A percentile compares a stretch with the other conserved stretches of the same genome.
phyloP scores from a whole-genome alignment of 495 filamentous ascomycete genomes.

The Durotheca rogersii region DNA sequence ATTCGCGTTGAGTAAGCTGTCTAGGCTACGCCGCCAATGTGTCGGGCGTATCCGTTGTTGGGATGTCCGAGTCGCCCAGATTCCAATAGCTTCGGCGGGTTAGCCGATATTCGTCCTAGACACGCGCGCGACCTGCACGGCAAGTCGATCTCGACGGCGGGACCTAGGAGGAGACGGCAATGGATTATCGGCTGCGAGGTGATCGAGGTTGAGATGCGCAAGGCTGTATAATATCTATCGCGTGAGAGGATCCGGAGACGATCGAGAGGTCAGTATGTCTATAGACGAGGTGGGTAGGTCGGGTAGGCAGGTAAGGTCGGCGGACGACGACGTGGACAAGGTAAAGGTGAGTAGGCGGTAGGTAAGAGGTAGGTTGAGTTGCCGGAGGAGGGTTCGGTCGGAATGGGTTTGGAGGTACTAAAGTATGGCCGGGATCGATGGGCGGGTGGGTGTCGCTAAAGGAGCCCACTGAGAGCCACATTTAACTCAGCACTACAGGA shows the following conservation, averaged over 20 bases:
- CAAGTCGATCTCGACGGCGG: conserved; percentile 2
- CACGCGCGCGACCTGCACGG: conserved; percentile 3
- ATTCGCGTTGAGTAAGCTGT: conserved; percentile 5
- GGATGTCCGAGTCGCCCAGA: background rate
- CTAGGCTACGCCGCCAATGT: background rate
- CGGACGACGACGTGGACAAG: too few species aligned
- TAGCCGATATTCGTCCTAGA: conserved; percentile 6
- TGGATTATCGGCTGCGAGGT: background rate
- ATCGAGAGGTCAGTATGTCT: too few species aligned
- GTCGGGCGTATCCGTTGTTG: conserved; percentile 5
- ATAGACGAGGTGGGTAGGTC: too few species aligned
- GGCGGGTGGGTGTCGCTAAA: conserved; percentile 24
- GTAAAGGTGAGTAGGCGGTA: background rate
- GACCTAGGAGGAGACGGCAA: background rate
- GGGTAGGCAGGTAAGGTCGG: too few species aligned
- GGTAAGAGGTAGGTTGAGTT: conserved; percentile 9
- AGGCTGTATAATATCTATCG: conserved; percentile 10
- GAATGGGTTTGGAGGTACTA: conserved; percentile 24
- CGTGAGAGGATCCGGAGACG: conserved; percentile 19
- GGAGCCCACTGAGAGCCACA: background rate
- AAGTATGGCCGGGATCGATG: conserved; percentile 26
- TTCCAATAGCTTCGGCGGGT: conserved; percentile 11
- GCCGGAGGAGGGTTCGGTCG: conserved; percentile 24
- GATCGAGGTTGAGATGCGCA: background rate
- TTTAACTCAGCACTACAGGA: conserved; percentile 19